phyloP scores from a whole-genome alignment of 495 filamentous ascomycete species.

The Podospora conica region DNA sequence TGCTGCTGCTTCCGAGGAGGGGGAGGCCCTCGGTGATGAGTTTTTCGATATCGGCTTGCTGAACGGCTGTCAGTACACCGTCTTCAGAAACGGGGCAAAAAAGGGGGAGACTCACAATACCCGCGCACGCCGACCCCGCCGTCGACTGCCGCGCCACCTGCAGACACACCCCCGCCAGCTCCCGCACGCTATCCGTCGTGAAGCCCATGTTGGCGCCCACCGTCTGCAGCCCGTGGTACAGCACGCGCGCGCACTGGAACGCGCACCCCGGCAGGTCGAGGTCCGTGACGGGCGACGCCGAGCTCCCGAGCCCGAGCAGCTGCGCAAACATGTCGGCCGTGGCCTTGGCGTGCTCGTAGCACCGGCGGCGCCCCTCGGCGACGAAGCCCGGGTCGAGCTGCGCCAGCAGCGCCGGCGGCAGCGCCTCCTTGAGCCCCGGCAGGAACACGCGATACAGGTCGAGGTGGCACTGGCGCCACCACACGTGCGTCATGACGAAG shows the following conservation, averaged over 20 bases:
- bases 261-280: slow-evolving; percentile 44
- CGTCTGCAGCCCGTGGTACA: slow-evolving; percentile 32
- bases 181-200: slow-evolving; percentile 24
- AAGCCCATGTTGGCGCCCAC: slow-evolving; percentile 16
- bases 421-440: slow-evolving; percentile 38
- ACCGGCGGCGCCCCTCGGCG: slow-evolving; percentile 31
- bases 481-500: slow-evolving; percentile 47
- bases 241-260: slow-evolving; percentile 41
- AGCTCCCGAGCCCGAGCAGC: slow-evolving; percentile 32
- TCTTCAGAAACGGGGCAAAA: background rate
- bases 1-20: slow-evolving; percentile 2
- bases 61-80: slow-evolving; percentile 11
- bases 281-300: slow-evolving; percentile 37
- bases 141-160: slow-evolving; percentile 23
- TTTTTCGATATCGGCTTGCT: slow-evolving; percentile 43
- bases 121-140: slow-evolving; percentile 28
- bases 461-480: slow-evolving; percentile 46
- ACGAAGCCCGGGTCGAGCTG: slow-evolving; percentile 37
- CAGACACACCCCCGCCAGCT: slow-evolving; percentile 26
- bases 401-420: slow-evolving; percentile 31
- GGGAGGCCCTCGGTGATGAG: slow-evolving; percentile 31
- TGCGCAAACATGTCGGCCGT: slow-evolving; percentile 45
- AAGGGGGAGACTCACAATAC: slow-evolving; percentile 31
- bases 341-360: slow-evolving; percentile 43
- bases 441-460: slow-evolving; percentile 45